Evolutionary conservation across 306 rosid genomes (phyloP).

Genomic region (Cucumis sativus): DNA sequence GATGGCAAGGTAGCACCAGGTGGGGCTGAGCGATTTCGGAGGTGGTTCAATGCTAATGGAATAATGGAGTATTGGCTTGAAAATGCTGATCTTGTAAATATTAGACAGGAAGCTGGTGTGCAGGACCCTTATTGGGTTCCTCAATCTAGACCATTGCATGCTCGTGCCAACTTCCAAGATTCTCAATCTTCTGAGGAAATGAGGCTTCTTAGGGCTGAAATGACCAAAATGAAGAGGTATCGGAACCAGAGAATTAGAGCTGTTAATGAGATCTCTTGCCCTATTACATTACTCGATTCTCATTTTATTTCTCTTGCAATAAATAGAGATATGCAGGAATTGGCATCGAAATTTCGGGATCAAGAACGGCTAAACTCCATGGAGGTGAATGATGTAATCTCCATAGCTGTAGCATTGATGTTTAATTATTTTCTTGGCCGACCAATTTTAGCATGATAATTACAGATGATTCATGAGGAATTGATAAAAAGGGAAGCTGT

Average conservation of each 20-base stretch:
- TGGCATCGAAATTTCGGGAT: slow-evolving; percentile 29
- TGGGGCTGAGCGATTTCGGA: slow-evolving; percentile 54
- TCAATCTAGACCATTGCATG: slow-evolving; percentile 20
- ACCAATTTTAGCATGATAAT: slow-evolving; percentile 11
- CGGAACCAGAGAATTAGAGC: slow-evolving; percentile 1
- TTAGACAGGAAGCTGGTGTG: slow-evolving; percentile 63
- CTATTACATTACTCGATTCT: background rate
- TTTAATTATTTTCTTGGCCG: slow-evolving; percentile 1
- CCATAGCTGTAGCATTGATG: slow-evolving; percentile 2
- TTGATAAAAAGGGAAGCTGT: slow-evolving; percentile 46
- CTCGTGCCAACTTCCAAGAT: slow-evolving; percentile 11
- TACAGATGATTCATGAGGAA: slow-evolving; percentile 41
- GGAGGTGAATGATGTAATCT: slow-evolving; percentile 37
- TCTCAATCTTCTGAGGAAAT: slow-evolving; percentile 47
- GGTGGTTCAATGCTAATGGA: slow-evolving; percentile 69
- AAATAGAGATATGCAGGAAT: slow-evolving; percentile 61
- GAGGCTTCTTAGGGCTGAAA: slow-evolving; percentile 47
- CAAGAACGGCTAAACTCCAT: slow-evolving; percentile 24
- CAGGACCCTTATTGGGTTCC: slow-evolving; percentile 72
- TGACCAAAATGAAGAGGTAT: slow-evolving; percentile 64
- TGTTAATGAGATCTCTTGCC: background rate
- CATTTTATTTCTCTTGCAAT: slow-evolving; percentile 22
- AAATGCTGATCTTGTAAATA: slow-evolving; percentile 45
- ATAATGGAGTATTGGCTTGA: slow-evolving; percentile 93
- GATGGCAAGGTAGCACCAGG: slow-evolving; percentile 68